A percentile compares a stretch with the other conserved stretches of the same genome.
These are phyloP conservation scores for Discostella stelligera DNA, from an alignment of 352 stramenopile species.

Conservation along the genomic window DNA sequence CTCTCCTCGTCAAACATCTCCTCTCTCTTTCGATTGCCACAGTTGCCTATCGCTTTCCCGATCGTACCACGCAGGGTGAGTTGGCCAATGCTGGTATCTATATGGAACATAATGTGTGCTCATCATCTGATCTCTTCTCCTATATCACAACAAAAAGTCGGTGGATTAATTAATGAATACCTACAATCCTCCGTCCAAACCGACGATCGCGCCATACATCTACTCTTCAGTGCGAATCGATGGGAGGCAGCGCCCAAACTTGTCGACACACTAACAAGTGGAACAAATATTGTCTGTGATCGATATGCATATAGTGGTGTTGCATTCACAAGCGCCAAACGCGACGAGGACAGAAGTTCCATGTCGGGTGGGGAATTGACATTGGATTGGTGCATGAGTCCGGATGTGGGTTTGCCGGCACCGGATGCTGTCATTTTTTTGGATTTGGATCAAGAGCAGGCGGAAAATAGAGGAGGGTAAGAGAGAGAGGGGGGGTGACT, in stretches of 20 bases:
- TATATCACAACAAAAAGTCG: conserved; percentile 77
- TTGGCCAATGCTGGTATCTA: neutral
- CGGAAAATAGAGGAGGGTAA: conserved; percentile 88
- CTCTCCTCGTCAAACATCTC: conserved; percentile 61
- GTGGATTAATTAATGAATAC: conserved; percentile 96
- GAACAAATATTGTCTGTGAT: conserved; percentile 94
- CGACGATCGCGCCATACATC: conserved; percentile 96
- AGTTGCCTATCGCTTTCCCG: conserved; percentile 76
- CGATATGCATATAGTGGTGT: conserved; percentile 97
- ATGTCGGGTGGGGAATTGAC: conserved; percentile 78
- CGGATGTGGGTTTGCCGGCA: conserved; percentile 94
- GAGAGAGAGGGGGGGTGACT: conserved; percentile 18
- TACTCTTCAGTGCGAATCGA: conserved; percentile 99
- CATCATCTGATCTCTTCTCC: conserved; percentile 50
- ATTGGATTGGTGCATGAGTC: conserved; percentile 96
- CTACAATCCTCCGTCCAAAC: conserved; percentile 84
- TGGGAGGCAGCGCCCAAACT: conserved; percentile 91
- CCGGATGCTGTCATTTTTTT: conserved; percentile 98
- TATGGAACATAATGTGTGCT: conserved; percentile 82
- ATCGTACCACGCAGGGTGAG: conserved; percentile 81
- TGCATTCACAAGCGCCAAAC: conserved; percentile 96
- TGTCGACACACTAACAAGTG: conserved; percentile 64
- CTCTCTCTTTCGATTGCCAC: conserved; percentile 54
- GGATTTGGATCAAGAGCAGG: conserved; percentile 91
- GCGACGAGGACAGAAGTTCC: conserved; percentile 36